These are phyloP conservation scores for Ampelomyces quisqualis DNA, from an alignment of 2,329 filamentous ascomycete species.

Conservation along the genomic window DNA sequence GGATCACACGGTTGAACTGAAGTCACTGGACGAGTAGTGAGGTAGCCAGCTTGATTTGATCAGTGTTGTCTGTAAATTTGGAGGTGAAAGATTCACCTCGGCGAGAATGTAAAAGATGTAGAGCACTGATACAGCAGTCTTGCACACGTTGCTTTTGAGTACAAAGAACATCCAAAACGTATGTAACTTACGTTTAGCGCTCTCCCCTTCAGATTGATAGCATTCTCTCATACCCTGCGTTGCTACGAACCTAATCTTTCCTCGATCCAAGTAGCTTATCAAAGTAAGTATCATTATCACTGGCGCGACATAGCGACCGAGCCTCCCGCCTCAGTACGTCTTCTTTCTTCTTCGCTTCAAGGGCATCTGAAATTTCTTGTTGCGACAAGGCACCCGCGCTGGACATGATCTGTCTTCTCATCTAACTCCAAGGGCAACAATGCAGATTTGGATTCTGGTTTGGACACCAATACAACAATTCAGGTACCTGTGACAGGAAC, in stretches of 20 bases:
- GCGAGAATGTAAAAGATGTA: slow-evolving; percentile 42
- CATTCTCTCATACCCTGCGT: slow-evolving; percentile 38
- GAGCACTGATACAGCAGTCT: slow-evolving; percentile 40
- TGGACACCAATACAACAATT: neutral
- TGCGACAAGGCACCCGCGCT: slow-evolving; percentile 23
- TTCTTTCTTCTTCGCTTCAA: slow-evolving; percentile 27
- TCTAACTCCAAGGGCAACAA: slow-evolving; percentile 2
- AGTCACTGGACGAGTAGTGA: slow-evolving; percentile 37
- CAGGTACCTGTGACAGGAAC: too few relatives aligned
- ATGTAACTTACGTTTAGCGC: slow-evolving; percentile 35
- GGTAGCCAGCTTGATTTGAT: slow-evolving; percentile 28
- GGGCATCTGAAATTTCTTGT: slow-evolving; percentile 16
- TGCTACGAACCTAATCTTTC: slow-evolving; percentile 41
- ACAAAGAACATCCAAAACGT: too few relatives aligned
- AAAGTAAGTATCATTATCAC: slow-evolving; percentile 42
- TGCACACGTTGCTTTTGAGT: neutral
- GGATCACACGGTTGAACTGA: slow-evolving; percentile 39
- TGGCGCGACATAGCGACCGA: slow-evolving; percentile 38
- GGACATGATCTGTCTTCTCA: slow-evolving; percentile 18
- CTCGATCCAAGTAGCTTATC: slow-evolving; percentile 39
- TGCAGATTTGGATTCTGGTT: slow-evolving; percentile 5
- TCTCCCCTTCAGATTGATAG: slow-evolving; percentile 28
- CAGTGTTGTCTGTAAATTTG: neutral
- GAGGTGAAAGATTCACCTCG: slow-evolving; percentile 19
- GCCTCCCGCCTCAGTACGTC: slow-evolving; percentile 31